These are phyloP conservation scores for Yamadazyma akitaensis DNA, from an alignment of 805 yeast genomes.

Conservation along the genomic window DNA sequence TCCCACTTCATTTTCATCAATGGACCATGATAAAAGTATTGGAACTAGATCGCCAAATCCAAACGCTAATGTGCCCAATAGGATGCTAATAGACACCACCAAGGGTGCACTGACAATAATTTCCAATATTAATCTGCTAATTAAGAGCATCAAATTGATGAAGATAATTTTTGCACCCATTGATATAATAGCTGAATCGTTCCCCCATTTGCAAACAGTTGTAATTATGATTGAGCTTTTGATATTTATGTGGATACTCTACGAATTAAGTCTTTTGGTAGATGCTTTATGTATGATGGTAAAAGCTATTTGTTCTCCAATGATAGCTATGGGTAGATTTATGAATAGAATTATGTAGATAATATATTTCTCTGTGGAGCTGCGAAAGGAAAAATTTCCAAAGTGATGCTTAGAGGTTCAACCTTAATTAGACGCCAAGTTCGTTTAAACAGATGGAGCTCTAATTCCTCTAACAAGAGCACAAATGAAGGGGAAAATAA, in stretches of 20 bases:
- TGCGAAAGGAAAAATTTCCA: slow-evolving; percentile 1
- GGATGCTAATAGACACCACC: slow-evolving; percentile 12
- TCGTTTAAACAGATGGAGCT: neutral
- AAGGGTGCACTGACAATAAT: slow-evolving; percentile 21
- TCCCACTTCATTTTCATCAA: slow-evolving; percentile 18
- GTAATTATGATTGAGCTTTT: slow-evolving; percentile 38
- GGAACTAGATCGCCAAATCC: neutral
- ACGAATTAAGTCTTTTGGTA: slow-evolving; percentile 38
- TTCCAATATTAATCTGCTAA: slow-evolving; percentile 29
- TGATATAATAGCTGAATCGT: slow-evolving; percentile 33
- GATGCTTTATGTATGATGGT: slow-evolving; percentile 45
- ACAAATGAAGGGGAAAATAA: neutral
- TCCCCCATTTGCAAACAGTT: slow-evolving; percentile 37
- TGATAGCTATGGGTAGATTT: slow-evolving; percentile 43
- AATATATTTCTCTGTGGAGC: neutral
- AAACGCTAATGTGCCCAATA: neutral
- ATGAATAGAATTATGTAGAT: slow-evolving; percentile 39
- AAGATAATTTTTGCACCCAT: slow-evolving; percentile 38
- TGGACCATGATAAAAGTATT: slow-evolving; percentile 8
- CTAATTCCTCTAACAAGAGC: neutral
- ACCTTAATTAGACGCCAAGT: neutral
- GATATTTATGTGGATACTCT: slow-evolving; percentile 40
- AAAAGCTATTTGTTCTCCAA: slow-evolving; percentile 44
- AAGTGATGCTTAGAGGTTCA: neutral
- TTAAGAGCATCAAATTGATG: slow-evolving; percentile 36